phyloP scores from a whole-genome alignment of 2,329 filamentous ascomycete species.

The Phyllosticta citribraziliensis region DNA sequence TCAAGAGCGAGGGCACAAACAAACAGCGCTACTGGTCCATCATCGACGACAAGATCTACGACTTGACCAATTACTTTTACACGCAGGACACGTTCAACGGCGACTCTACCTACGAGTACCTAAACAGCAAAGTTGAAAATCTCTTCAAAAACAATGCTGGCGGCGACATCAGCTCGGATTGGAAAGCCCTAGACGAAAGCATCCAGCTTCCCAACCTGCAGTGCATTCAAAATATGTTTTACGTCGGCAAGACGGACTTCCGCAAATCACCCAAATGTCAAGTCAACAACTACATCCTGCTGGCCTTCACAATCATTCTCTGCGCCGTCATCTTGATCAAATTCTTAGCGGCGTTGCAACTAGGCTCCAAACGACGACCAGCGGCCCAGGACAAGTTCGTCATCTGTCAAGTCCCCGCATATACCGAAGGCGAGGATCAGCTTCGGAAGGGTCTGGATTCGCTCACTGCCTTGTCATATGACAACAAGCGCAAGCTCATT shows the following conservation, averaged over 20 bases:
- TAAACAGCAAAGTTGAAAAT: constrained; percentile 57
- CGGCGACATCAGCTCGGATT: constrained; percentile 61
- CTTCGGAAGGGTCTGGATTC: constrained; percentile 89
- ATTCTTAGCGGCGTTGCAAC: constrained; percentile 85
- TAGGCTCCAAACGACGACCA: constrained; percentile 83
- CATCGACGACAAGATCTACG: constrained; percentile 68
- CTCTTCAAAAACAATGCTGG: constrained; percentile 69
- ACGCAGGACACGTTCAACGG: constrained; percentile 56
- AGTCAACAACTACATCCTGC: constrained; percentile 82
- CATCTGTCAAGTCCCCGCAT: constrained; percentile 94
- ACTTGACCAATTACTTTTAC: constrained; percentile 85
- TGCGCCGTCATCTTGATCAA: constrained; percentile 73
- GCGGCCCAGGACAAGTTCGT: constrained; percentile 96
- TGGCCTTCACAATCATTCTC: constrained; percentile 78
- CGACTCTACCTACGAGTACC: constrained; percentile 53
- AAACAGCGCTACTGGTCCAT: constrained; percentile 69
- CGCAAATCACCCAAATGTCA: constrained; percentile 64
- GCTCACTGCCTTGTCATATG: constrained; percentile 85
- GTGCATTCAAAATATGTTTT: constrained; percentile 78
- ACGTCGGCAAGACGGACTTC: constrained; percentile 77
- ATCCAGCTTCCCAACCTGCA: constrained; percentile 59
- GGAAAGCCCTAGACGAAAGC: constrained; percentile 46
- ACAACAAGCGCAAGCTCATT: constrained; percentile 96
- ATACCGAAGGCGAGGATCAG: constrained; percentile 95
- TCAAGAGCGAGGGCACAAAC: constrained; percentile 57